Conservation (phyloP, 345 rosid species). For the Hypericum androsaemum region DNA sequence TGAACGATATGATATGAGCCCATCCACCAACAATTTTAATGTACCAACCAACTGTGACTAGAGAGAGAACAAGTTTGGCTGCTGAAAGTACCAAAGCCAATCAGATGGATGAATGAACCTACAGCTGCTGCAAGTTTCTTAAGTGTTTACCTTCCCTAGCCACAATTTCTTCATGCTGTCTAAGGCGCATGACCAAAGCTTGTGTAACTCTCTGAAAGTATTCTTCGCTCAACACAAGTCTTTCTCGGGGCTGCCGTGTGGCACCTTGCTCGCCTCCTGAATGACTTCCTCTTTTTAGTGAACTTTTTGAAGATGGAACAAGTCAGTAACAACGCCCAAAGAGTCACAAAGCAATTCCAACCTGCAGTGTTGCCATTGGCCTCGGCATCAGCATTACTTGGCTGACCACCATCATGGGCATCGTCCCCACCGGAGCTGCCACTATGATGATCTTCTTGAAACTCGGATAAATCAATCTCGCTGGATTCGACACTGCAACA, state of each 20-base stretch:
- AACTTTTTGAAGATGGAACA: not conserved
- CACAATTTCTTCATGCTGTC: conserved; percentile 82
- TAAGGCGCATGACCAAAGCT: conserved; percentile 70
- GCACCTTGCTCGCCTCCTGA: conserved; percentile 39
- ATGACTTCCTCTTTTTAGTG: conserved; percentile 3
- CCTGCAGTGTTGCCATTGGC: conserved; percentile 44
- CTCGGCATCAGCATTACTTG: conserved; percentile 26
- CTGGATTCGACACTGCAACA: conserved; percentile 81
- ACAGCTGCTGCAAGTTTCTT: not conserved
- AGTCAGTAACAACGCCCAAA: not conserved
- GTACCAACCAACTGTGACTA: too few relatives aligned
- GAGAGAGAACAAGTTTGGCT: too few relatives aligned
- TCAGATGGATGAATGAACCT: not conserved
- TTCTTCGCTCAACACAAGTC: conserved; percentile 61
- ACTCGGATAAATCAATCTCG: conserved; percentile 91
- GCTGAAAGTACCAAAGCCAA: not conserved
- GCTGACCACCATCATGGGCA: conserved; percentile 21
- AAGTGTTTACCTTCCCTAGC: conserved; percentile 53
- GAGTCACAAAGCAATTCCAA: conserved; percentile 11
- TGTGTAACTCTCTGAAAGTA: conserved; percentile 80
- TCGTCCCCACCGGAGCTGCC: conserved; percentile 22
- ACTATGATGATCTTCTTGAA: conserved; percentile 46
- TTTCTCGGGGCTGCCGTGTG: conserved; percentile 27
- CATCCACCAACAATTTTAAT: too few relatives aligned
- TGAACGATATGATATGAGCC: not conserved